Base-by-base conservation (phyloP, 352 stramenopile genomes). In the Globisporangium ultimum region DNA sequence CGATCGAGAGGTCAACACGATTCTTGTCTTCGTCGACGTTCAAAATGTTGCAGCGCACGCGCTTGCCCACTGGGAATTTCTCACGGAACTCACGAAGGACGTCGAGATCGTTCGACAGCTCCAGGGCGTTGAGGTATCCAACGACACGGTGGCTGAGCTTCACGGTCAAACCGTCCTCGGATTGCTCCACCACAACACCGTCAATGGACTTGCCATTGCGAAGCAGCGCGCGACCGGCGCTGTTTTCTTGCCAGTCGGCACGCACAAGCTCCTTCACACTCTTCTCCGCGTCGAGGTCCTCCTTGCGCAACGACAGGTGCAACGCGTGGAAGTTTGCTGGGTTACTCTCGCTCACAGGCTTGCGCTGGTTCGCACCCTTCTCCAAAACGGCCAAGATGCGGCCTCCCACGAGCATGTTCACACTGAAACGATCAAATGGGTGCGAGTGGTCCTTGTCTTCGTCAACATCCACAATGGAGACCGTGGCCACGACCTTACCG, bases 381-480 rank as follows among this genome's bases (percentile, higher is more conserved):
- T 79, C 67, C 0, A 84, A 56, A 12, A 89, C 70, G 9, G 80
- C 68, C 24, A 96, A 68, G 18, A 95, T 68, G 57, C 84, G 82
- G 22, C 80, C 87, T 20, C 64, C 72, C 7, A 96, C 72, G 17
- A 78, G 71, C 58, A 78, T 81, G 66, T 93, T 88, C 20, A 91
- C 73, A 32, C 73, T 80, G 64, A 88, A 96, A 38, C 57, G 70
- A 63, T 95, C 85, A 58, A 96, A 94, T 50, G 87, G 87, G 50
- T 96, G 87, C 24, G 70, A 59, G 42, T 75, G 64, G 5, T 69
- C 72, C n/a, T 70, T 66, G 18, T 72, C 66, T 20, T 60, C 69
- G 59, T 96, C 84, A 15, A 95, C 84, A 64, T 96, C 87, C 14
- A 91, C 84, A 55, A 96, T 87, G 14, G 87, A 93, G 4, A 96